Conservation (phyloP, 108 stramenopile genomes). For the Fistulifera pelliculosa region DNA sequence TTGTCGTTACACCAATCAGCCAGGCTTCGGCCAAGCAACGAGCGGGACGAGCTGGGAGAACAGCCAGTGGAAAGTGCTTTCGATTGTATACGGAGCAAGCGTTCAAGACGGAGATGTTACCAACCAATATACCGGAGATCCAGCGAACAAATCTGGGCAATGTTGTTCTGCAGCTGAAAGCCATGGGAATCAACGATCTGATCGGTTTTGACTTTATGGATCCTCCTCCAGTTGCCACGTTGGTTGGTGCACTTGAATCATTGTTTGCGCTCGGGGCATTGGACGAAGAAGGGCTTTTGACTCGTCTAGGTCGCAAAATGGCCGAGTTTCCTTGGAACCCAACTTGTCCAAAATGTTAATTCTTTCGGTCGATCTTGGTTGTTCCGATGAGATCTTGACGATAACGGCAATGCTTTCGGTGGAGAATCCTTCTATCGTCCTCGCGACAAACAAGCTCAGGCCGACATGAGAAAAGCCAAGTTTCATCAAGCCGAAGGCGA, state of each 20-base stretch:
- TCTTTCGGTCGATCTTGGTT: conserved; percentile 92
- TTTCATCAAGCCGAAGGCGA: conserved; percentile 99
- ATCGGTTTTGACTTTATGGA: conserved; percentile 99
- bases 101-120: conserved; percentile 86
- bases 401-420: conserved; percentile 95
- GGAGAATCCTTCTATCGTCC: conserved; percentile 98
- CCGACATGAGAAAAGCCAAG: conserved; percentile 99
- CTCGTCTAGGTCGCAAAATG: conserved; percentile 93
- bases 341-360: conserved; percentile 92
- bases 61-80: conserved; percentile 98
- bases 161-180: conserved; percentile 93
- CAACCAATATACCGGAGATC: conserved; percentile 92
- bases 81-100: conserved; percentile 96
- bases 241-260: conserved; percentile 93
- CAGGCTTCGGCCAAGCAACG: conserved; percentile 91
- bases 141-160: conserved; percentile 94
- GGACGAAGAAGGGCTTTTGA: conserved; percentile 95
- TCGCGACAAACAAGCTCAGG: conserved; percentile 96
- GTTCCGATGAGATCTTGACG: conserved; percentile 95
- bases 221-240: conserved; percentile 93
- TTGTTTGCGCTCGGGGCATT: conserved; percentile 94
- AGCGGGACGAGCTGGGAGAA: conserved; percentile 94
- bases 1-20: conserved; percentile 96
- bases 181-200: conserved; percentile 96
- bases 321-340: conserved; percentile 99